Percentiles rank a stretch among this genome's conserved stretches.
Conservation (phyloP, 2,329 filamentous ascomycete species). For the Chalaropsis ovoidea region DNA sequence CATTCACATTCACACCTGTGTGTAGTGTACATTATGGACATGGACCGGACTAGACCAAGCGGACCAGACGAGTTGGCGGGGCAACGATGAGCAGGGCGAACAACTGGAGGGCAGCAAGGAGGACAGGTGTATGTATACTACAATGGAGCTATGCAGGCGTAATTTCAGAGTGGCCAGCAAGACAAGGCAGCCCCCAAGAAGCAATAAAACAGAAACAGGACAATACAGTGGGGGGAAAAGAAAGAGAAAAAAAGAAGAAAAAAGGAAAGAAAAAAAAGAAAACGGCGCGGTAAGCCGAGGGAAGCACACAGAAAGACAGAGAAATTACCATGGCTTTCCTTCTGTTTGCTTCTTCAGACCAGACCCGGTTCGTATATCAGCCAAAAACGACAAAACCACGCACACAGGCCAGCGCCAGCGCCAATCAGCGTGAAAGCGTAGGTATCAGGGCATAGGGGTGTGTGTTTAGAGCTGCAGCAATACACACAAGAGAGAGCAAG, state of each 20-base stretch:
- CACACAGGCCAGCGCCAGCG: background rate
- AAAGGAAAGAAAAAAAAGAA: background rate
- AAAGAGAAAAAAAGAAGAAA: background rate
- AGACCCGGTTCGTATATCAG: background rate
- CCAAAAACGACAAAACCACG: background rate
- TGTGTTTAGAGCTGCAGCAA: background rate
- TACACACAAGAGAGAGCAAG: too few relatives aligned
- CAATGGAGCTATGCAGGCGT: too few relatives aligned
- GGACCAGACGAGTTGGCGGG: slow-evolving; percentile 2
- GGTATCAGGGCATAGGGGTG: background rate
- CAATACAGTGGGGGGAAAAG: too few relatives aligned
- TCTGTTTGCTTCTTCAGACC: background rate
- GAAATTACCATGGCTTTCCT: background rate
- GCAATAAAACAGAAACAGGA: too few relatives aligned
- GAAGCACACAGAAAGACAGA: slow-evolving; percentile 1
- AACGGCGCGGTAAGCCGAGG: background rate
- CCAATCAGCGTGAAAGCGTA: background rate
- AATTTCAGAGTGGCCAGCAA: background rate
- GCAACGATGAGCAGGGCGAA: background rate
- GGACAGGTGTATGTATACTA: background rate
- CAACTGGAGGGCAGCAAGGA: background rate
- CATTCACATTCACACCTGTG: background rate
- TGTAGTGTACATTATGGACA: background rate
- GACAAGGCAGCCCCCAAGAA: too few relatives aligned
- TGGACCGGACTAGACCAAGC: background rate